Conservation (phyloP, 2,329 filamentous ascomycete species). For the Zasmidium citrigriseum region DNA sequence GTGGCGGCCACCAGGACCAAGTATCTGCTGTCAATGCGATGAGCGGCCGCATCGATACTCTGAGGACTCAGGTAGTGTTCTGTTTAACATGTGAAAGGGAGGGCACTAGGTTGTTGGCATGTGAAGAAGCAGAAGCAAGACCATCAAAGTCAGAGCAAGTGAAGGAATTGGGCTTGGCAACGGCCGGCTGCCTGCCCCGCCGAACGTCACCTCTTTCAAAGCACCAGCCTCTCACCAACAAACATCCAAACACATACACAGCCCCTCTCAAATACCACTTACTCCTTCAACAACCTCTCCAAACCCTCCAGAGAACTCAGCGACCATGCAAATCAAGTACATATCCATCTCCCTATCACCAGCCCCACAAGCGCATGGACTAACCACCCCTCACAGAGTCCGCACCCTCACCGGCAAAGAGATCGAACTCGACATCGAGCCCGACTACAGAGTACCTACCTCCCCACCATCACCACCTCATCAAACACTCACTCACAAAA, state of each 20-base stretch:
- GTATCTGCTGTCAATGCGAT: no score
- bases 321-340: conserved; percentile 36
- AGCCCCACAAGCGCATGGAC: conserved; percentile 2
- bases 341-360: conserved; percentile 12
- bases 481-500: neutral
- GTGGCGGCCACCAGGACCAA: no score
- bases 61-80: no score
- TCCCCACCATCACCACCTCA: neutral
- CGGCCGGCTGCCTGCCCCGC: neutral
- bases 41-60: no score
- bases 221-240: neutral
- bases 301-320: neutral
- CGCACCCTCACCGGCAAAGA: conserved; percentile 97
- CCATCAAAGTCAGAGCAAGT: no score
- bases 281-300: neutral
- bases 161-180: neutral
- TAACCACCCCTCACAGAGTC: conserved; percentile 56
- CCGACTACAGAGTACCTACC: conserved; percentile 77
- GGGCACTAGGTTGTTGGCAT: neutral
- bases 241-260: neutral
- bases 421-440: conserved; percentile 97
- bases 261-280: neutral
- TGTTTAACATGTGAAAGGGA: neutral
- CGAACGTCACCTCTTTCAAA: neutral
- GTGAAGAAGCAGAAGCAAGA: no score